Percentiles rank a stretch among this genome's conserved stretches.
These are phyloP conservation scores for Geranomyces variabilis DNA, from an alignment of 192 early-diverging fungal species.

Conservation along the genomic window DNA sequence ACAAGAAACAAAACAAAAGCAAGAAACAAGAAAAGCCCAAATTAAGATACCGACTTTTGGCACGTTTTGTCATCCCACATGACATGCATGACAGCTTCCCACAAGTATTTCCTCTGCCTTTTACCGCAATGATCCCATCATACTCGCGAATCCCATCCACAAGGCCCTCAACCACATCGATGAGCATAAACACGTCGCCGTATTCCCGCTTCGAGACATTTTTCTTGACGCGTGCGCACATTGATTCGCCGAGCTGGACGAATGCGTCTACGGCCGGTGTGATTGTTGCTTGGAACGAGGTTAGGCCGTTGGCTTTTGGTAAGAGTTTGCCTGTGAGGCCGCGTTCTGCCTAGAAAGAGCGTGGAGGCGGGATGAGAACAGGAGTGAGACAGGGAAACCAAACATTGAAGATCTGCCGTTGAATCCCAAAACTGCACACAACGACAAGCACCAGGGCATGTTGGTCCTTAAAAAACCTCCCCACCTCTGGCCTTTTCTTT, in stretches of 20 bases:
- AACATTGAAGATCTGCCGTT: background rate
- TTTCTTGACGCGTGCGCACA: conserved; percentile 57
- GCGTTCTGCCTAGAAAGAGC: conserved; percentile 61
- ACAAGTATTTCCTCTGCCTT: too few relatives aligned
- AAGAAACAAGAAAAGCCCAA: too few relatives aligned
- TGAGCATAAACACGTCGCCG: conserved; percentile 67
- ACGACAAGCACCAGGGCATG: background rate
- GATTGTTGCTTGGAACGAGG: conserved; percentile 53
- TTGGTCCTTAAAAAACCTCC: background rate
- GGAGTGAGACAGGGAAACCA: background rate
- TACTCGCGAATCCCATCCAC: conserved; percentile 41
- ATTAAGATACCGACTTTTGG: too few relatives aligned
- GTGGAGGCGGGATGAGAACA: background rate
- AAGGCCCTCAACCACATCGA: conserved; percentile 66
- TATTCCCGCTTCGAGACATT: conserved; percentile 47
- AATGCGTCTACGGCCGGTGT: conserved; percentile 51
- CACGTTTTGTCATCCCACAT: too few relatives aligned
- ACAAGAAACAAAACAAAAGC: background rate
- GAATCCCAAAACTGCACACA: background rate
- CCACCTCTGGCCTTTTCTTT: too few relatives aligned
- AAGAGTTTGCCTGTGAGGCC: conserved; percentile 63
- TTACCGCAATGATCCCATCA: conserved; percentile 51
- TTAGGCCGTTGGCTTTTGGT: conserved; percentile 51
- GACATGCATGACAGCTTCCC: too few relatives aligned
- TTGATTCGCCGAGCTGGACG: conserved; percentile 54